Conservation (phyloP, 352 stramenopile species). For the Globisporangium apiculatum region DNA sequence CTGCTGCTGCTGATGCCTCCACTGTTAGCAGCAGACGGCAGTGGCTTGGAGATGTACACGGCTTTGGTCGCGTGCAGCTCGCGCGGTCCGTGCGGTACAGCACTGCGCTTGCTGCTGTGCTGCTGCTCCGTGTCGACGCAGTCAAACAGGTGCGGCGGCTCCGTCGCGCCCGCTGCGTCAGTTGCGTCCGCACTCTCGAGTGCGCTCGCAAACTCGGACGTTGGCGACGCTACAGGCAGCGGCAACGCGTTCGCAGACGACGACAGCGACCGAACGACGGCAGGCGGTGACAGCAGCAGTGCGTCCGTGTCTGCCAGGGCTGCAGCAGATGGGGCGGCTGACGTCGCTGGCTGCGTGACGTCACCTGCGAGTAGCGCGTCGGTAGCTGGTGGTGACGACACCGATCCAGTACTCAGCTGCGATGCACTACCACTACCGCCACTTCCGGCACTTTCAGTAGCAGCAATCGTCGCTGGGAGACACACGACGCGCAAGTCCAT, state of each 20-base stretch:
- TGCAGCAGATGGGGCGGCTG: no score
- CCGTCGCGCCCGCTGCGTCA: background rate
- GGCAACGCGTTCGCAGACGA: conserved; percentile 6
- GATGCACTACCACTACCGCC: background rate
- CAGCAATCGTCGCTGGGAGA: background rate
- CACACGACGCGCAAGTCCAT: conserved; percentile 56
- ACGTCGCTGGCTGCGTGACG: no score
- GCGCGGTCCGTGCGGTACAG: conserved; percentile 39
- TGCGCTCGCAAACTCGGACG: conserved; percentile 8
- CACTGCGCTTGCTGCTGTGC: conserved; percentile 28
- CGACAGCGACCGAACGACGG: conserved; percentile 12
- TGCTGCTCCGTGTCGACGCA: conserved; percentile 16
- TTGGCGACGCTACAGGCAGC: conserved; percentile 1
- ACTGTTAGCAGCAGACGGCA: conserved; percentile 4
- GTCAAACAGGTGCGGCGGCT: conserved; percentile 2
- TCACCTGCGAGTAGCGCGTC: background rate
- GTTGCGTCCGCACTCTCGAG: conserved; percentile 3
- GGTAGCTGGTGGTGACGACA: background rate
- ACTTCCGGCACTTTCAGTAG: no score
- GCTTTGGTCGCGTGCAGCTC: conserved; percentile 64
- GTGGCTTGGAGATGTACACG: conserved; percentile 54
- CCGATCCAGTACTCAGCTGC: background rate
- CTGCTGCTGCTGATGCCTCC: background rate
- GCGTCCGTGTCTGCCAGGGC: conserved; percentile 1
- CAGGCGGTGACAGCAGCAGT: background rate